A percentile compares a stretch with the other conserved stretches of the same genome.
Evolutionary conservation across 306 rosid genomes (phyloP).

Genomic region (Inga oerstediana): DNA sequence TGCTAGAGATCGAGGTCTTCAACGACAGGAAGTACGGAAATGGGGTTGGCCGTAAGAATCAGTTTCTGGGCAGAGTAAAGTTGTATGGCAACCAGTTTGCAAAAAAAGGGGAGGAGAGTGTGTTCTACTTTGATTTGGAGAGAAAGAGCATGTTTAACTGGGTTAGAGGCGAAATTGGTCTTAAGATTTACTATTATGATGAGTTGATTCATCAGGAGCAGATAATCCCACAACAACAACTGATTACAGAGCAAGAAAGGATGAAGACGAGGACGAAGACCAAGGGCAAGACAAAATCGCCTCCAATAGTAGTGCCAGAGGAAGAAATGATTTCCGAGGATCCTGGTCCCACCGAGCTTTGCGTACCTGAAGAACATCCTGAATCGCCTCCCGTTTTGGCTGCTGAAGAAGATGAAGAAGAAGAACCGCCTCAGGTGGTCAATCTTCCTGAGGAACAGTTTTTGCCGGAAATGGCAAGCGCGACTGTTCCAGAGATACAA

Average conservation of each 20-base stretch:
- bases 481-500: constrained; percentile 40
- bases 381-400: constrained; percentile 59
- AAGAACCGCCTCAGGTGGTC: constrained; percentile 52
- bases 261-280: constrained; percentile 15
- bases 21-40: constrained; percentile 79
- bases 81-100: constrained; percentile 76
- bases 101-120: constrained; percentile 65
- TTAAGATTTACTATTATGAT: constrained; percentile 62
- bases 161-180: constrained; percentile 83
- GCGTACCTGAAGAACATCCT: constrained; percentile 34
- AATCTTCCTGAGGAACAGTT: constrained; percentile 51
- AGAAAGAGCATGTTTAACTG: constrained; percentile 89
- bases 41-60: constrained; percentile 76
- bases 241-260: constrained; percentile 42
- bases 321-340: constrained; percentile 56
- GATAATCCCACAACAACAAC: constrained; percentile 27
- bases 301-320: constrained; percentile 37
- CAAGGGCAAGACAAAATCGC: constrained; percentile 31
- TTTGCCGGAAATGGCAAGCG: constrained; percentile 36
- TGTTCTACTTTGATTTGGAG: constrained; percentile 62
- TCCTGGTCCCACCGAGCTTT: constrained; percentile 35
- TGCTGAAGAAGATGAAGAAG: constrained; percentile 29
- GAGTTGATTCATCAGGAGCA: constrained; percentile 51
- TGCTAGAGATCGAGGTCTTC: constrained; percentile 82
- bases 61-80: constrained; percentile 85